A percentile compares a stretch with the other conserved stretches of the same genome.
These are phyloP conservation scores for Tulasnella sp. DNA, from an alignment of 768 basidiomycete genomes.

Conservation along the genomic window DNA sequence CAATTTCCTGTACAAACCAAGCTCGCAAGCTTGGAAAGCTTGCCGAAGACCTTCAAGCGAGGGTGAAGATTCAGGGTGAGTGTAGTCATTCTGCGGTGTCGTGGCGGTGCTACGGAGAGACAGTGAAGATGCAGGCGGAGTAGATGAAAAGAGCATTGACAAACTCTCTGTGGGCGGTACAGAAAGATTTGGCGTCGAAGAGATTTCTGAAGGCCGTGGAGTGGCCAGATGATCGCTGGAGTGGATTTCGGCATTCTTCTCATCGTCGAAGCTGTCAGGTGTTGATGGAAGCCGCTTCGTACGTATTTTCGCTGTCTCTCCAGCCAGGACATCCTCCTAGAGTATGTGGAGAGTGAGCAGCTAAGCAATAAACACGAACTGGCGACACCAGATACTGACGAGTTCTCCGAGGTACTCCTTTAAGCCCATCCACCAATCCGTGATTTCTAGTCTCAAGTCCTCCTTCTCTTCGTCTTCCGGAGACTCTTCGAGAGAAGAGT, in stretches of 20 bases:
- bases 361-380: too few relatives aligned
- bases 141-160: conserved; percentile 17
- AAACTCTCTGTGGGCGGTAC: conserved; percentile 28
- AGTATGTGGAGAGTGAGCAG: not conserved
- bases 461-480: conserved; percentile 35
- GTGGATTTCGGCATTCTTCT: not conserved
- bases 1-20: conserved; percentile 45
- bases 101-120: not conserved
- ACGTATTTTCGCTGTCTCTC: conserved; percentile 6
- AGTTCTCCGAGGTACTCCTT: conserved; percentile 49
- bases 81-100: not conserved
- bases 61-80: conserved; percentile 21
- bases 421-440: conserved; percentile 54
- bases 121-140: not conserved
- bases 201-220: conserved; percentile 39
- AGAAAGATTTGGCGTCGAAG: conserved; percentile 49
- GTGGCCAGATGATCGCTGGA: conserved; percentile 20
- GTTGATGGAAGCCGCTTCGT: not conserved
- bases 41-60: conserved; percentile 14
- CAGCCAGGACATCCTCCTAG: conserved; percentile 36
- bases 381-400: conserved; percentile 32
- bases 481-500: not conserved
- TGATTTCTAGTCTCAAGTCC: conserved; percentile 47
- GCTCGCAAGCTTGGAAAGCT: conserved; percentile 33
- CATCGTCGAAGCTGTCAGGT: not conserved